Evolutionary conservation across 202 grass and related monocot genomes (phyloP), one percentile per base, ranked within the genome.

Genomic region (Sporobolus alterniflorus): DNA sequence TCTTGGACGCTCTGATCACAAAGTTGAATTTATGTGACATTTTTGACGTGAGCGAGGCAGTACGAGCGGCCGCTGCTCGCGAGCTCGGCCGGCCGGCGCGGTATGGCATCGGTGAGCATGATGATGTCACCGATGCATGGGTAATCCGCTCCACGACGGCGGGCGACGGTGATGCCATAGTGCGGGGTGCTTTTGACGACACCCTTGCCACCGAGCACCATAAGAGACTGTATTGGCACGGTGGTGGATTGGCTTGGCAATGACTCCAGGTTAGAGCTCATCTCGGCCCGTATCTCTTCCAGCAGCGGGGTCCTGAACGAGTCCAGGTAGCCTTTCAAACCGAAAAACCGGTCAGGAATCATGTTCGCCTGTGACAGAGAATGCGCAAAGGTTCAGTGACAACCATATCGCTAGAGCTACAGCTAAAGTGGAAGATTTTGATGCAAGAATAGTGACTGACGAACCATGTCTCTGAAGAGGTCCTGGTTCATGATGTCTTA

Each of bases 261-360:
- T 15, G 77, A 12, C 11, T 87, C 79, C 69, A 97, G 52, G 52
- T 33, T 71, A 0, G 90, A 88, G 69, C 73, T 89, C 75, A 97
- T 89, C 57, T 97, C 94, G 0, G 85, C 80, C 2, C 89, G 90
- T 1, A 90, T 73, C 68, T 97, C 92, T 74, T 97, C 91, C 52
- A 97, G 69, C 69, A 94, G 24, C 46, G 92, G 91, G 1, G n/a
- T 12, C n/a, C 59, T 68, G 64, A 88, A 97, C 3, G 89, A 65
- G 25, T 77, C 60, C 15, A 97, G 77, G 56, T 97, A 97, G 50
- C 54, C 26, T 64, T 83, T 57, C 14, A 82, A 17, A 7, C 51
- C 85, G 34, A 11, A 44, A 72, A 92, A 92, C 7, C 52, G 83
- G 34, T 68, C 48, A 4, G 91, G 85, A 5, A 97, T 94, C 57